Percentiles rank a stretch among this genome's conserved stretches.
These are phyloP conservation scores for Begonia masoniana DNA, from an alignment of 306 rosid genomes.

Conservation along the genomic window DNA sequence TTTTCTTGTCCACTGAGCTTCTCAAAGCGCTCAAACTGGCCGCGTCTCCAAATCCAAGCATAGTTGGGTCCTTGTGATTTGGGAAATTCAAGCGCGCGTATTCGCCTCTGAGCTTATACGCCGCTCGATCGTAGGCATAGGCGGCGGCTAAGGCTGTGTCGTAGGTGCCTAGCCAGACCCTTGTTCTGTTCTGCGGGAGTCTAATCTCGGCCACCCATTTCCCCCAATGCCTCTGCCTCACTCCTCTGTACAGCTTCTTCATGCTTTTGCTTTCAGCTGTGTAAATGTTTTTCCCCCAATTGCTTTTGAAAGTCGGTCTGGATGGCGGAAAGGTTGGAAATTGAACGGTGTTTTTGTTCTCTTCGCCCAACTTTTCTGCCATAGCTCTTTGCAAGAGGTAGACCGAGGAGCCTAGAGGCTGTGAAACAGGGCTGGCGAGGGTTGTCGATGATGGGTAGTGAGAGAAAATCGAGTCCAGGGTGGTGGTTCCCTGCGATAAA, in stretches of 20 bases:
- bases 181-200: conserved; percentile 92
- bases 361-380: conserved; percentile 43
- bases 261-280: conserved; percentile 18
- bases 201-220: conserved; percentile 98
- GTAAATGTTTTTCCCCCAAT: conserved; percentile 2
- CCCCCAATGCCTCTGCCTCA: conserved; percentile 99
- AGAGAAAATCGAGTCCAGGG: conserved; percentile 85
- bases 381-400: conserved; percentile 76
- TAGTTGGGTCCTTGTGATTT: conserved; percentile 57
- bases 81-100: conserved; percentile 93
- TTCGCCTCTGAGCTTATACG: conserved; percentile 88
- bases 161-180: conserved; percentile 93
- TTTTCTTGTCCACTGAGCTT: conserved; percentile 63
- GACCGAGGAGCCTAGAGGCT: conserved; percentile 65
- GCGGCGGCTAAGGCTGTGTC: conserved; percentile 98
- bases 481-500: conserved; percentile 43
- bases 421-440: conserved; percentile 12
- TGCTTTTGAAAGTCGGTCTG: conserved; percentile 14
- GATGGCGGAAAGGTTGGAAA: conserved; percentile 9
- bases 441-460: conserved; percentile 20
- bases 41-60: conserved; percentile 52
- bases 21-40: conserved; percentile 52
- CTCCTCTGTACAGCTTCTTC: conserved; percentile 92
- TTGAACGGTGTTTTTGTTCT: not conserved
- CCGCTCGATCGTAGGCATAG: conserved; percentile 85